Evolutionary conservation across 352 stramenopile species (phyloP), one percentile per base, ranked within the genome.

Genomic region (Globisporangium canariense): DNA sequence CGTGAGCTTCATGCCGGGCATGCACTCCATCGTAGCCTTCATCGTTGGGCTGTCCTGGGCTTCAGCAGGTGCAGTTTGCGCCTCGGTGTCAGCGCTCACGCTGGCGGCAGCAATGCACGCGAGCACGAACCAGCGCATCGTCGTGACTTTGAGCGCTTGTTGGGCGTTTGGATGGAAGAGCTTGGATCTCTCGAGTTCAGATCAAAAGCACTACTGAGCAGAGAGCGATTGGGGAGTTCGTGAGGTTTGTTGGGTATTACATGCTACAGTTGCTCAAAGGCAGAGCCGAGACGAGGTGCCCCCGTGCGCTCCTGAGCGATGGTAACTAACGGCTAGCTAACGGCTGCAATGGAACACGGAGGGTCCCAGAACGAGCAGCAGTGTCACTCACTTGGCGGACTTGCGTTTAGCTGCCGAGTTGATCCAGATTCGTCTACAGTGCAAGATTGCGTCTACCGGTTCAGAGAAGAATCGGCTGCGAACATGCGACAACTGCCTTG

Each of bases 1-100:
- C 5, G 51, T 58, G 18, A 58, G 30, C 18, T 58, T 58, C 16
- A 43, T 58, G 51, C 51, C 30, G 1, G 8, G 51, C 51, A 58
- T 43, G 51, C 16, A 30, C 11, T 58, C 50, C 22, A 32, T 41
- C 2, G 50, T 11, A 14, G 50, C 13, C 30, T 30, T 30, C 51
- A 18, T 28, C 20, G 51, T 4, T 2, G 18, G 16, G 7, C 28
- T 16, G n/a, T 34, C 51, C 22, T 58, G 28, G 30, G 30, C 28
- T 45, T 58, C 51, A 9, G 30, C n/a, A 2, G 51, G 13, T 3
- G 55, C 55, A 20, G 28, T 14, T 51, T 22, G 11, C 34, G 7
- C n/a, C 36, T 61, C 41, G 4, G 51, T 28, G 4, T 4, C 41
- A 28, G 22, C 36, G 55, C 55, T 52, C 36, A 34, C 41, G 4